phyloP scores from a whole-genome alignment of 2,329 filamentous ascomycete species.

The Coniosporium tulheliwenetii region DNA sequence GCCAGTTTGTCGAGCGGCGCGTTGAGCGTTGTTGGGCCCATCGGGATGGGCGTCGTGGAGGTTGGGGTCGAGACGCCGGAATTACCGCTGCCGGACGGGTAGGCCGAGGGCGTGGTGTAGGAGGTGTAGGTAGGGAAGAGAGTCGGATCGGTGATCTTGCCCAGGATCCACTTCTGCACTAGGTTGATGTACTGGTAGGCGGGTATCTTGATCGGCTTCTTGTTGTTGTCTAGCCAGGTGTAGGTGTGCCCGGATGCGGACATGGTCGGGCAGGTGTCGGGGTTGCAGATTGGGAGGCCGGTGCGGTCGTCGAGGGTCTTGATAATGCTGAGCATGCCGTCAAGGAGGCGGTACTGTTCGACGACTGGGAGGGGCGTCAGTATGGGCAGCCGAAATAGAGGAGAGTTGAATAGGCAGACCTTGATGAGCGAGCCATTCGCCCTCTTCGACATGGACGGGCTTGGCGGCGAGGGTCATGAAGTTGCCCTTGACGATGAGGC shows the following conservation, averaged over 20 bases:
- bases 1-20: slow-evolving; percentile 46
- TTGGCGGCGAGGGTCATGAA: slow-evolving; percentile 91
- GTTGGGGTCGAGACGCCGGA: slow-evolving; percentile 13
- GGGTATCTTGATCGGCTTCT: slow-evolving; percentile 79
- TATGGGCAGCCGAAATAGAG: slow-evolving; percentile 6
- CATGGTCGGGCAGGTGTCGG: slow-evolving; percentile 75
- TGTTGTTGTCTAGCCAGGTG: slow-evolving; percentile 83
- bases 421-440: slow-evolving; percentile 93
- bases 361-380: slow-evolving; percentile 45
- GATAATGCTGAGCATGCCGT: slow-evolving; percentile 77
- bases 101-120: slow-evolving; percentile 41
- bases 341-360: slow-evolving; percentile 79
- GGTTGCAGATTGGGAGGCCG: slow-evolving; percentile 67
- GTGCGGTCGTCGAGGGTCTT: slow-evolving; percentile 69
- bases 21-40: slow-evolving; percentile 29
- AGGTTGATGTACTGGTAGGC: slow-evolving; percentile 88
- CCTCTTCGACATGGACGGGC: slow-evolving; percentile 83
- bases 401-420: slow-evolving; percentile 33
- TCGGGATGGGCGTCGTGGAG: slow-evolving; percentile 25
- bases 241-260: slow-evolving; percentile 87
- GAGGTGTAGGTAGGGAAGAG: slow-evolving; percentile 85
- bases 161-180: slow-evolving; percentile 93
- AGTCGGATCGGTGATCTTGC: slow-evolving; percentile 78
- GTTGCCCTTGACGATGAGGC: slow-evolving; percentile 89
- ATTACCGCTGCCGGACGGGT: slow-evolving; percentile 36